Evolutionary conservation across 2,329 filamentous ascomycete genomes (phyloP), one percentile per base, ranked within the genome.

Genomic region (Fusarium torulosum): DNA sequence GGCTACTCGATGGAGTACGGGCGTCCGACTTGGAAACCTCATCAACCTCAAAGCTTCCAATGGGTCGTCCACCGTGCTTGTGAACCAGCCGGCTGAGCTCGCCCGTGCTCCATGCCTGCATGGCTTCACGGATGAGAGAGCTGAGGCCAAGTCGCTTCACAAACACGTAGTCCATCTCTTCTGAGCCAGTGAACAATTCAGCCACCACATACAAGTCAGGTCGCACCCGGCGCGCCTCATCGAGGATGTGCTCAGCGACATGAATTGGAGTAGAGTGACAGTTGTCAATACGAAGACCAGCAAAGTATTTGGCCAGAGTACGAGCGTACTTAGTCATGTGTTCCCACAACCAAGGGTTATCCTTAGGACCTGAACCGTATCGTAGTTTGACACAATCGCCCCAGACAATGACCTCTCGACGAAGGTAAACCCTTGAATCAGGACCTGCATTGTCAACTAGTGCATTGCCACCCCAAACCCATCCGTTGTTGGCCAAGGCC

Each of bases 401-500:
- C 96, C 96, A 99, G 29, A 97, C 92, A 70, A 99, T 98, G 63
- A 99, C 93, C 78, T 99, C 94, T 70, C 96, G 88, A 52, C 93
- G 88, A n/a, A 99, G 86, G 75, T 99, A 99, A n/a, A 95, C 94
- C 56, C 90, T 90, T 10, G 95, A 97, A 45, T 92, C 84, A 0
- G 94, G 91, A 0, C 96, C 96, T 29, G 96, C 96, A 74, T 98
- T 96, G 80, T 99, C 96, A 42, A 93, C 86, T 79, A 98, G 86
- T 2, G 96, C 95, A 79, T 98, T 96, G 7, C 95, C 95, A 59
- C 93, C 95, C 96, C 96, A 99, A 10, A 99, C 94, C 96, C 96
- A 99, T 42, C 96, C 96, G 75, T 99, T 99, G 80, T 98, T 98
- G 40, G 90, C 94, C 51, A 99, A 81, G 4, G 93, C 92, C 44